phyloP scores from a whole-genome alignment of 257 asterid species.

The Petunia secreta region DNA sequence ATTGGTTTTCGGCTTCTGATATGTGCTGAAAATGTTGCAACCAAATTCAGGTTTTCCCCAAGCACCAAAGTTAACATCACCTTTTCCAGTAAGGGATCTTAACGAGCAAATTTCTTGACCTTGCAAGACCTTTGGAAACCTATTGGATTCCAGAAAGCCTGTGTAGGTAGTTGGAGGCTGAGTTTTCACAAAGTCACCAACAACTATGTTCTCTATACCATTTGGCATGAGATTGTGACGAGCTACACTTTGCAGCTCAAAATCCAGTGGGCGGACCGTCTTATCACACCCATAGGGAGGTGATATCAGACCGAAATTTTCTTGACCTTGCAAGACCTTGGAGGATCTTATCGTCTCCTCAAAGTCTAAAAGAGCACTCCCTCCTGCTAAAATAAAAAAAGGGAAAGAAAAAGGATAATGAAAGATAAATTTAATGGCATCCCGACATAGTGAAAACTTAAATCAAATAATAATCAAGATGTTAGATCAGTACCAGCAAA shows the following conservation, averaged over 20 bases:
- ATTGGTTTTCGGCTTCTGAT: constrained; percentile 52
- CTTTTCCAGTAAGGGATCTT: constrained; percentile 70
- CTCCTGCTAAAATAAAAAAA: constrained; percentile 46
- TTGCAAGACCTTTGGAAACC: constrained; percentile 99
- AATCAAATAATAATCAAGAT: constrained; percentile 5
- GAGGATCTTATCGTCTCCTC: constrained; percentile 89
- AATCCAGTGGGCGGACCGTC: constrained; percentile 67
- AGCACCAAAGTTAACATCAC: constrained; percentile 47
- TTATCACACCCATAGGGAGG: constrained; percentile 69
- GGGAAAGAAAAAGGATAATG: neutral
- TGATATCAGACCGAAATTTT: constrained; percentile 71
- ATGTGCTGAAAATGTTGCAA: constrained; percentile 44
- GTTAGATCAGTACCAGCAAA: constrained; percentile 58
- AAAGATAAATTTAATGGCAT: neutral
- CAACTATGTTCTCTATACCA: constrained; percentile 54
- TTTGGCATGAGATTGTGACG: constrained; percentile 47
- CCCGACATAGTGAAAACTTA: constrained; percentile 19
- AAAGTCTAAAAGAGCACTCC: constrained; percentile 79
- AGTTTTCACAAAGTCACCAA: constrained; percentile 56
- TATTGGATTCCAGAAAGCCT: constrained; percentile 87
- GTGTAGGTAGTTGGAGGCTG: constrained; percentile 66
- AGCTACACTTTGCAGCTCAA: constrained; percentile 51
- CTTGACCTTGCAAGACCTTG: constrained; percentile 99
- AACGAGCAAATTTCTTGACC: constrained; percentile 99
- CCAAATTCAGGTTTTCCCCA: constrained; percentile 68